Percentiles rank a stretch among this genome's conserved stretches.
Conservation (phyloP, 768 basidiomycete genomes). For the Crassisporium funariophilum region DNA sequence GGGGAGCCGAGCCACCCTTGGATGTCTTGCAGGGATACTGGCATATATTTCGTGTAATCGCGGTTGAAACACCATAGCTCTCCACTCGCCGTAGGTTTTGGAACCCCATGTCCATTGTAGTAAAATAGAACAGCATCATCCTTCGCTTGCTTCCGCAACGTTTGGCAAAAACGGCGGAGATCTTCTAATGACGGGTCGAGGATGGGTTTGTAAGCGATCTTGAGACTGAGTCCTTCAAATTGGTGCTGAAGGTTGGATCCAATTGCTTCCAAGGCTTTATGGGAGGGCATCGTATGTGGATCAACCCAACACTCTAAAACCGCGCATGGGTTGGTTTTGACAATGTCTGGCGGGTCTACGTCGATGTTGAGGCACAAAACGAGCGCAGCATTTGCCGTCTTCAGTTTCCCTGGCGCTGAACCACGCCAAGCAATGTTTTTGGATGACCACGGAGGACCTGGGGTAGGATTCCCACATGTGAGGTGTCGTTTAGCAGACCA, state of each 20-base stretch:
- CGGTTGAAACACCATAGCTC: slow-evolving; percentile 99
- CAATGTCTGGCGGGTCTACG: slow-evolving; percentile 95
- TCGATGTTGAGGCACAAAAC: slow-evolving; percentile 96
- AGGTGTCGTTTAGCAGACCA: slow-evolving; percentile 91
- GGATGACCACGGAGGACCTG: slow-evolving; percentile 63
- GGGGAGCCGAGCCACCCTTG: slow-evolving; percentile 94
- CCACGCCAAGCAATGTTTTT: slow-evolving; percentile 81
- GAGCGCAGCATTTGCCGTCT: slow-evolving; percentile 86
- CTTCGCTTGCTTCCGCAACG: slow-evolving; percentile 83
- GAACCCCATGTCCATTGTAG: slow-evolving; percentile 98
- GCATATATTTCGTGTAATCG: slow-evolving; percentile 98
- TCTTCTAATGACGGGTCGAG: slow-evolving; percentile 96
- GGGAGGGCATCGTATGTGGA: slow-evolving; percentile 87
- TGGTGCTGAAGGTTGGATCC: slow-evolving; percentile 93
- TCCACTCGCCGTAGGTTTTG: slow-evolving; percentile 92
- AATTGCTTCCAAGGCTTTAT: slow-evolving; percentile 93
- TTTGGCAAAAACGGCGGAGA: slow-evolving; percentile 82
- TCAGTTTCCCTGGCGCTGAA: slow-evolving; percentile 79
- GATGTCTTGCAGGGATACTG: slow-evolving; percentile 90
- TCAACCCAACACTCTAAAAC: slow-evolving; percentile 97
- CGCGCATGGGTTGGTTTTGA: slow-evolving; percentile 97
- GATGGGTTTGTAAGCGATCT: slow-evolving; percentile 92
- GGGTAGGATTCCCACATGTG: slow-evolving; percentile 85
- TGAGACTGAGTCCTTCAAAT: slow-evolving; percentile 93
- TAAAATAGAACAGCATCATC: slow-evolving; percentile 95